These are phyloP conservation scores for Discostella stelligera DNA, from an alignment of 352 stramenopile genomes.

Conservation along the genomic window DNA sequence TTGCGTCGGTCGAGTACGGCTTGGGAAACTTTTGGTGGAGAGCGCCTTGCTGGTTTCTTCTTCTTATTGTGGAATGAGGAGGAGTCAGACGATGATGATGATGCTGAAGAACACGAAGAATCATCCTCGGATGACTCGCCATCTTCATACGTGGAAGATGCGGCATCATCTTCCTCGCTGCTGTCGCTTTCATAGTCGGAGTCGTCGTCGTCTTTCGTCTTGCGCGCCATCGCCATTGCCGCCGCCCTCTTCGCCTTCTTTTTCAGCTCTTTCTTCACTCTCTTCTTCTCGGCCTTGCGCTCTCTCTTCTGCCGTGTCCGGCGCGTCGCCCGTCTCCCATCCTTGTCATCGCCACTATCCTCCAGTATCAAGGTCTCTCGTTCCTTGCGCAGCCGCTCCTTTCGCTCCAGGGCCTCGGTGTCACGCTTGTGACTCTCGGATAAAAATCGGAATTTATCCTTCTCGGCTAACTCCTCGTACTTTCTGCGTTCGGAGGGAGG, in stretches of 20 bases:
- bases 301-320: conserved; percentile 36
- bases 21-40: conserved; percentile 32
- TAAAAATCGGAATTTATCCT: conserved; percentile 78
- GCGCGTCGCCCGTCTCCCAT: conserved; percentile 19
- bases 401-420: conserved; percentile 43
- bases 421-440: conserved; percentile 80
- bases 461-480: conserved; percentile 74
- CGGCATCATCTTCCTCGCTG: conserved; percentile 44
- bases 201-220: conserved; percentile 52
- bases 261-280: conserved; percentile 50
- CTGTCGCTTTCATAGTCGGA: conserved; percentile 50
- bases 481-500: conserved; percentile 41
- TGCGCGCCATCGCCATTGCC: conserved; percentile 30
- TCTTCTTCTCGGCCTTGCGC: conserved; percentile 52
- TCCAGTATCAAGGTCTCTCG: conserved; percentile 38
- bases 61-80: conserved; percentile 43
- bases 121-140: conserved; percentile 31
- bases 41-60: conserved; percentile 25
- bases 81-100: conserved; percentile 16
- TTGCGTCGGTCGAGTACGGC: conserved; percentile 51
- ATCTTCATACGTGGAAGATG: conserved; percentile 17
- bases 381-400: conserved; percentile 23
- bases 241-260: conserved; percentile 45
- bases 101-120: conserved; percentile 2
- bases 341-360: conserved; percentile 43